A percentile compares a stretch with the other conserved stretches of the same genome.
These are phyloP conservation scores for Didymella sp. DNA, from an alignment of 2,329 filamentous ascomycete genomes.

Conservation along the genomic window DNA sequence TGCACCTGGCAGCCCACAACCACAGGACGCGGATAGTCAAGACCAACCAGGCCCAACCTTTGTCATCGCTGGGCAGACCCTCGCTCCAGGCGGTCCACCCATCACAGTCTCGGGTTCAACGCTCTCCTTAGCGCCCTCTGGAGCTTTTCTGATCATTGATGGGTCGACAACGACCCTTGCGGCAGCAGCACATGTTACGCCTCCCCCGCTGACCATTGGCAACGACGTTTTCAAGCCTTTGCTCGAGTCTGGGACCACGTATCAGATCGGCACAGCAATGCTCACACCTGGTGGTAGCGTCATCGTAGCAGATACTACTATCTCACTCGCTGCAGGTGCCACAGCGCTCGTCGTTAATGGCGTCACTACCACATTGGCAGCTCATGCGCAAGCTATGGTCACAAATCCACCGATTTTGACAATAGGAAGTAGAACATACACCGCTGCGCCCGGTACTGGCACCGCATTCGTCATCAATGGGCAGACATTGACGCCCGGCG, in stretches of 20 bases:
- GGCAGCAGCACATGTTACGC: constrained; percentile 28
- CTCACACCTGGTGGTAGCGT: constrained; percentile 51
- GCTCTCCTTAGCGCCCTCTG: constrained; percentile 43
- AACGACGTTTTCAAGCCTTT: constrained; percentile 37
- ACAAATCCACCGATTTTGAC: constrained; percentile 50
- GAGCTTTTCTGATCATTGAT: constrained; percentile 44
- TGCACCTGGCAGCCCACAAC: background rate
- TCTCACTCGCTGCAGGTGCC: constrained; percentile 41
- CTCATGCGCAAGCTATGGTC: constrained; percentile 42
- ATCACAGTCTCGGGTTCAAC: constrained; percentile 45
- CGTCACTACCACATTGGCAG: constrained; percentile 23
- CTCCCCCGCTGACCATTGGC: constrained; percentile 44
- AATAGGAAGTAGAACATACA: constrained; percentile 40
- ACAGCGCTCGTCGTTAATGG: constrained; percentile 40
- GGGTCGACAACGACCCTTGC: constrained; percentile 46
- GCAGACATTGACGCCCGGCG: constrained; percentile 49
- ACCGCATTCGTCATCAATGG: constrained; percentile 54
- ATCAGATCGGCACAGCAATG: constrained; percentile 46
- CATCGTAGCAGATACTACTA: constrained; percentile 44
- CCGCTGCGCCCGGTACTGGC: constrained; percentile 54
- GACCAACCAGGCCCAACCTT: constrained; percentile 36
- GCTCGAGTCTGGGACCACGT: constrained; percentile 43
- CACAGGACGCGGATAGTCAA: background rate
- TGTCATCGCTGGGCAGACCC: constrained; percentile 49
- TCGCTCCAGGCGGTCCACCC: constrained; percentile 44